Base-by-base conservation (phyloP, 805 yeast genomes). In the Ogataea siamensis region DNA sequence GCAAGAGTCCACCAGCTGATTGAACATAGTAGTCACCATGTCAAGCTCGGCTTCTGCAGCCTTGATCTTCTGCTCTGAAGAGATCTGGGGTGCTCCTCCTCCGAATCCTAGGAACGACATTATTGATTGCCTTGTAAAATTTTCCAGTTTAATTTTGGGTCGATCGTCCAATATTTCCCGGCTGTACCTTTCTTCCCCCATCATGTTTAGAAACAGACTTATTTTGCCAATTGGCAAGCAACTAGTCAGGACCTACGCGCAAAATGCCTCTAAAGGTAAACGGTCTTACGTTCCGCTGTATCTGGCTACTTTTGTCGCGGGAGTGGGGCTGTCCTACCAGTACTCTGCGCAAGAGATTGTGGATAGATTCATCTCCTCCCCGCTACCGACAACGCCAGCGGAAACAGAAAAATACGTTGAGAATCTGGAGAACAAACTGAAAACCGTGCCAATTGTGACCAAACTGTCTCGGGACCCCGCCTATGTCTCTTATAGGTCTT, bases 31-130 rank as follows among this genome's bases (percentile, higher is more conserved):
- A 26, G 97, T 89, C 53, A 91, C 96, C 80, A 93, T 83, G 64
- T 91, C 99, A 51, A 91, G 75, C 66, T 91, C 99, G 41, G 96
- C 86, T 68, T 91, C 98, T 36, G 99, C 99, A 50, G 95, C 95
- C 56, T 74, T 74, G 45, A 85, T 71, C 63, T 85, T 85, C 62
- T 83, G 88, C 48, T 81, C 83, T 27, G 87, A 74, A 17, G 83
- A 70, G 48, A 80, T 58, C 61, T 81, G 86, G 47, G 91, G 89
- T 50, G 83, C 73, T 43, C 77, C 73, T 46, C 82, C 83, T 49
- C 89, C 89, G 49, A 85, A 72, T 54, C 91, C 91, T 59, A 84
- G 73, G 58, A 76, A 76, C 31, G 81, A 76, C 91, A 83, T 83
- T 24, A 21, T 47, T 37, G 40, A 16, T 37, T 30, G 35, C 33